phyloP scores from a whole-genome alignment of 495 filamentous ascomycete species.

The Lasiosphaeria hispida region DNA sequence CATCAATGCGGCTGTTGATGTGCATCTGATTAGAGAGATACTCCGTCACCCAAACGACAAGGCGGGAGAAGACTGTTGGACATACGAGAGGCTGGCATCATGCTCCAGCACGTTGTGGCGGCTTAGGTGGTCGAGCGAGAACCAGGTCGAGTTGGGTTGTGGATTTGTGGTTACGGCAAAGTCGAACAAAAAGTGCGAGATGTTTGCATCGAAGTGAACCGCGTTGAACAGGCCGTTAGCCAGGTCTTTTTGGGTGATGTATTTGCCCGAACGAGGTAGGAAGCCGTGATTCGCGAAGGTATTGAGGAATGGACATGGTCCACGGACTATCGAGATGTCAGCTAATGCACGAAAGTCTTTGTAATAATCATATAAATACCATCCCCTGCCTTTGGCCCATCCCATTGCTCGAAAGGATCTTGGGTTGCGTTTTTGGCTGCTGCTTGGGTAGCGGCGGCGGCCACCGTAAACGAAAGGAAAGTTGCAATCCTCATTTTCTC shows the following conservation, averaged over 20 bases:
- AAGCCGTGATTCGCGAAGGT: conserved; percentile 33
- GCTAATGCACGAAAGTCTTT: background rate
- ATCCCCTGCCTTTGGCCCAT: conserved; percentile 9
- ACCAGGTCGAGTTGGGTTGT: conserved; percentile 48
- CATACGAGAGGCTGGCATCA: conserved; percentile 43
- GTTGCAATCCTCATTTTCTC: conserved; percentile 6
- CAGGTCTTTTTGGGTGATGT: conserved; percentile 29
- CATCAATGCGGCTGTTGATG: conserved; percentile 37
- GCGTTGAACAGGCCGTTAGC: conserved; percentile 25
- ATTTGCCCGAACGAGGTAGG: conserved; percentile 31
- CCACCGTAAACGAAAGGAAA: conserved; percentile 2
- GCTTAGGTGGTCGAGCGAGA: conserved; percentile 45
- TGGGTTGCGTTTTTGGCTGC: background rate
- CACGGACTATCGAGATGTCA: conserved; percentile 25
- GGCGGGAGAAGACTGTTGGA: background rate
- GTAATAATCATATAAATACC: background rate
- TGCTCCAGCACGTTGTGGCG: conserved; percentile 49
- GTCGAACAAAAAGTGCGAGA: conserved; percentile 41
- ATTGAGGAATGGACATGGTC: conserved; percentile 40
- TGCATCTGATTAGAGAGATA: conserved; percentile 1
- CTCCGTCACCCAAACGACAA: background rate
- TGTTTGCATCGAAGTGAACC: conserved; percentile 33
- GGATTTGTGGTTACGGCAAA: conserved; percentile 45
- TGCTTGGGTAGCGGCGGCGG: background rate
- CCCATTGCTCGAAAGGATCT: conserved; percentile 15